Conservation (phyloP, 2,329 filamentous ascomycete genomes). For the Colletotrichum tropicale region DNA sequence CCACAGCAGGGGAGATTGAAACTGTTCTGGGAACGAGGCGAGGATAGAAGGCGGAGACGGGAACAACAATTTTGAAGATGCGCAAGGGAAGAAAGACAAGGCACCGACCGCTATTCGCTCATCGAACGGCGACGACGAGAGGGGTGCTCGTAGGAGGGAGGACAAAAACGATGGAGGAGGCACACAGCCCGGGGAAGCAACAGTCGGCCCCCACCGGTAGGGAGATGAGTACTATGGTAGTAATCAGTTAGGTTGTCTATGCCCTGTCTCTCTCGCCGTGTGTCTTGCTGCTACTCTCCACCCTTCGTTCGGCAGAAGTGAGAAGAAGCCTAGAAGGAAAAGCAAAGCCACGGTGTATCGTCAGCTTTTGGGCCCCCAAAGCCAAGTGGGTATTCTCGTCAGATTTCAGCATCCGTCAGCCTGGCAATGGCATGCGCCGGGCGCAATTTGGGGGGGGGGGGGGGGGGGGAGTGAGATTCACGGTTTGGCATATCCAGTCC, state of each 20-base stretch:
- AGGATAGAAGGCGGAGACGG: not conserved
- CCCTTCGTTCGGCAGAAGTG: not conserved
- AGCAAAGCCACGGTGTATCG: not conserved
- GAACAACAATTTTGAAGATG: not conserved
- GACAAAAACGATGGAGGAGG: not conserved
- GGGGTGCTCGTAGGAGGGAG: not conserved
- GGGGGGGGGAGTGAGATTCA: not conserved
- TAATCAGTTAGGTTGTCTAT: not conserved
- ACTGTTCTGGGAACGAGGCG: not conserved
- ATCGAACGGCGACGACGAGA: not conserved
- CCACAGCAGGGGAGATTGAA: conserved; percentile 2
- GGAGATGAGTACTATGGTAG: not conserved
- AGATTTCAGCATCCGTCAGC: not conserved
- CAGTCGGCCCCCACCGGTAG: not conserved
- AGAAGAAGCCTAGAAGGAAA: not conserved
- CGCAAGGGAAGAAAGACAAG: not conserved
- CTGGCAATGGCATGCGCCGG: not conserved
- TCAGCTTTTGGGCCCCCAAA: not conserved
- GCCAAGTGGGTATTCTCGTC: not conserved
- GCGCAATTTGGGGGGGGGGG: not conserved
- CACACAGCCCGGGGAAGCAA: not conserved
- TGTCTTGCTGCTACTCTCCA: not conserved
- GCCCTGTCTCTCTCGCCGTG: not conserved
- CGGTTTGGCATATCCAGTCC: not conserved
- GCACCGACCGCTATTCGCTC: not conserved